Conservation (phyloP, 2,329 filamentous ascomycete species). For the Grosmannia penicillata region DNA sequence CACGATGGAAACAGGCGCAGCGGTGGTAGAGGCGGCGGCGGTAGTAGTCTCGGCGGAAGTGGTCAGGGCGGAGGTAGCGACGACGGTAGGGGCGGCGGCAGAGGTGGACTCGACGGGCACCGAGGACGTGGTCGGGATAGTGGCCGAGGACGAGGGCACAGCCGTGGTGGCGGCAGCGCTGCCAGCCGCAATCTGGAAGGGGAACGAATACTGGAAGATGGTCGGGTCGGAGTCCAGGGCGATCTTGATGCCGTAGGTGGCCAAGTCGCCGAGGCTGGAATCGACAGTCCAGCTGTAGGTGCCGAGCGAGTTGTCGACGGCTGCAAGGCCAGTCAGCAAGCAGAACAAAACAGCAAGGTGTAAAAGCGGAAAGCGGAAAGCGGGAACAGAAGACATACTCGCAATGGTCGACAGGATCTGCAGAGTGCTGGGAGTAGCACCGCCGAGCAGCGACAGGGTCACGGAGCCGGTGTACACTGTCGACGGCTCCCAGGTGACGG, state of each 20-base stretch:
- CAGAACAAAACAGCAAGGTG: background rate
- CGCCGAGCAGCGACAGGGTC: constrained; percentile 40
- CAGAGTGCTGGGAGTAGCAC: constrained; percentile 27
- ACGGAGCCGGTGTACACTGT: constrained; percentile 27
- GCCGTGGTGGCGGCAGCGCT: constrained; percentile 7
- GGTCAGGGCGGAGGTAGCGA: too few relatives aligned
- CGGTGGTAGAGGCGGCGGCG: too few relatives aligned
- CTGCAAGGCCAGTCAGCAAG: constrained; percentile 19
- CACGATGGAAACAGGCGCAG: too few relatives aligned
- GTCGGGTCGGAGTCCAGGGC: constrained; percentile 27
- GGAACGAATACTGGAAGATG: constrained; percentile 48
- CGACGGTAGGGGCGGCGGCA: constrained; percentile 23
- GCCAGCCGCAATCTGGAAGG: constrained; percentile 35
- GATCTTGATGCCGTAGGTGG: constrained; percentile 44
- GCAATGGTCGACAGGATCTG: constrained; percentile 26
- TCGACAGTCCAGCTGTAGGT: constrained; percentile 36
- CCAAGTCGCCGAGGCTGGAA: constrained; percentile 25
- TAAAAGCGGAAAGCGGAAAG: background rate
- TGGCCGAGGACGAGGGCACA: background rate
- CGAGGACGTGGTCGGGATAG: constrained; percentile 5
- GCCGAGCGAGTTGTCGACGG: constrained; percentile 28
- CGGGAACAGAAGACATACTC: constrained; percentile 26
- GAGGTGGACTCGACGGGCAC: constrained; percentile 16
- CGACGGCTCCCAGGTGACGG: constrained; percentile 34
- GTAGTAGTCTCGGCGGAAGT: too few relatives aligned